phyloP scores from a whole-genome alignment of 1,139 yeast species.

The Casaregolazyma suthepensis region DNA sequence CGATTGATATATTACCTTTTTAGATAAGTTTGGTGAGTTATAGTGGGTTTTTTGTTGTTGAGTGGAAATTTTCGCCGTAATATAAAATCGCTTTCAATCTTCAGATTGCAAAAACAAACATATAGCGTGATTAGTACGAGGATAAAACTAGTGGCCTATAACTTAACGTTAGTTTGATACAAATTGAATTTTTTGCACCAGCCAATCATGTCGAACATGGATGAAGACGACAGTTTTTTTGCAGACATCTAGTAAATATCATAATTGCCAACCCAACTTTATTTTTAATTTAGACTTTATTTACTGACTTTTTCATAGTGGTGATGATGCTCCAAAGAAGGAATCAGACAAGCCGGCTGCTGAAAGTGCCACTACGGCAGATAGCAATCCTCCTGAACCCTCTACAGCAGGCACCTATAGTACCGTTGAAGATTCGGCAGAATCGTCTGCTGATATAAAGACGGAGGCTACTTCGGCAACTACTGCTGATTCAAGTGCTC shows the following conservation, averaged over 20 bases:
- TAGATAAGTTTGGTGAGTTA: conserved; percentile 1
- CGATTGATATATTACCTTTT: not conserved
- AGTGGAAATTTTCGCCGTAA: not conserved
- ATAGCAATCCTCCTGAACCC: conserved; percentile 7
- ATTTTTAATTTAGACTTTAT: conserved; percentile 6
- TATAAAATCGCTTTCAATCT: not conserved
- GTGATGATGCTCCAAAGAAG: conserved; percentile 28
- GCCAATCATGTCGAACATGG: conserved; percentile 49
- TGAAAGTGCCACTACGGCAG: conserved; percentile 22
- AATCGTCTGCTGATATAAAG: conserved; percentile 9
- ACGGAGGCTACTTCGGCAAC: conserved; percentile 18
- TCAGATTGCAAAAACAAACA: not conserved
- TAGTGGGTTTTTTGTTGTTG: not conserved
- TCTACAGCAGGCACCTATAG: conserved; percentile 12
- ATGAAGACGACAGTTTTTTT: conserved; percentile 80
- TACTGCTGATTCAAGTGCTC: conserved; percentile 8
- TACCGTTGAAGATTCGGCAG: conserved; percentile 9
- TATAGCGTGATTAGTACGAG: conserved; percentile 5
- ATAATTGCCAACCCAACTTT: conserved; percentile 5
- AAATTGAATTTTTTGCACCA: conserved; percentile 1
- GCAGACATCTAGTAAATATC: conserved; percentile 59
- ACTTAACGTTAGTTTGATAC: conserved; percentile 6
- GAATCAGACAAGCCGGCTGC: conserved; percentile 14
- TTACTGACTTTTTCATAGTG: conserved; percentile 21
- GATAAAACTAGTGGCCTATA: not conserved